Conservation (phyloP, 371 early-diverging fungal species). For the Mortierella sp. region DNA sequence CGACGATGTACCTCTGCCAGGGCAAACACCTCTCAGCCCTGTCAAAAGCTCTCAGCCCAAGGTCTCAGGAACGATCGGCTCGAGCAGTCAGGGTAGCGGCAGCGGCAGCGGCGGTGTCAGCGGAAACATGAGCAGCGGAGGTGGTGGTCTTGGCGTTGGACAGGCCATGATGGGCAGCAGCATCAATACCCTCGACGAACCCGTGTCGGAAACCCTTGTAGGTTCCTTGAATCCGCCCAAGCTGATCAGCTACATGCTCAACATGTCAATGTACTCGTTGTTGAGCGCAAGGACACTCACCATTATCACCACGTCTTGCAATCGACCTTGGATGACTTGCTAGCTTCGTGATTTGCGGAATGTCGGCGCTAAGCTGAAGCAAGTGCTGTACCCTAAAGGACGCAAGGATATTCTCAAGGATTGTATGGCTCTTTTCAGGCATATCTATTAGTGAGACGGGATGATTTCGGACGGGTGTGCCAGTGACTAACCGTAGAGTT, state of each 20-base stretch:
- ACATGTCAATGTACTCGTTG: too few relatives aligned
- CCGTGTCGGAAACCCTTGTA: conserved; percentile 86
- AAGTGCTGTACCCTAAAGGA: conserved; percentile 79
- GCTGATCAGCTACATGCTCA: too few relatives aligned
- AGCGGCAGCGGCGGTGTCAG: conserved; percentile 6
- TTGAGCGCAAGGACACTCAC: background rate
- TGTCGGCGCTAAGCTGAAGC: conserved; percentile 76
- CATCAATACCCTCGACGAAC: conserved; percentile 92
- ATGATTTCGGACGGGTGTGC: background rate
- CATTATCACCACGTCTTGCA: background rate
- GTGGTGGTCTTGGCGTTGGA: conserved; percentile 46
- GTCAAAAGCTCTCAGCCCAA: conserved; percentile 38
- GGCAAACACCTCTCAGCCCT: conserved; percentile 48
- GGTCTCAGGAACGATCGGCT: conserved; percentile 52
- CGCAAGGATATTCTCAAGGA: conserved; percentile 77
- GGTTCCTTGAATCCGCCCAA: too few relatives aligned
- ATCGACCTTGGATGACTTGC: background rate
- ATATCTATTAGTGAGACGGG: background rate
- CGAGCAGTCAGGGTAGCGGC: conserved; percentile 15
- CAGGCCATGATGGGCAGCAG: conserved; percentile 46
- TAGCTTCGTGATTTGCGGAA: conserved; percentile 84
- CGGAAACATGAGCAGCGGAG: conserved; percentile 30
- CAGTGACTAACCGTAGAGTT: conserved; percentile 1
- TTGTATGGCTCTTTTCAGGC: conserved; percentile 61
- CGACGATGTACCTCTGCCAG: conserved; percentile 52